Base-by-base conservation (phyloP, 768 basidiomycete species). In the Ramaria sp. region DNA sequence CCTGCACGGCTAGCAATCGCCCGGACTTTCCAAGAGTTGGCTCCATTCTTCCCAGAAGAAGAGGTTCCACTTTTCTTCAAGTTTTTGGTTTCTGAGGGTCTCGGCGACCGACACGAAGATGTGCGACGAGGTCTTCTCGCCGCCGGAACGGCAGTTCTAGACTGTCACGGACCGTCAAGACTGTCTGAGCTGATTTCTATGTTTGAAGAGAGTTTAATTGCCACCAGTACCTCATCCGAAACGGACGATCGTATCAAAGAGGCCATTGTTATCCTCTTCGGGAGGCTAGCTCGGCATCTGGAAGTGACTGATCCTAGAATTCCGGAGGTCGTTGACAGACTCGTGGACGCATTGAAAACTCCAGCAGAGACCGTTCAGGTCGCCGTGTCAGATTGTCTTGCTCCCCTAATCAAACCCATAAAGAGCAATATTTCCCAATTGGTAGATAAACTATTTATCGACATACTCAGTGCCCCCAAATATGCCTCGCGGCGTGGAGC, bases 401-500 rank as follows among this genome's bases (percentile, higher is more conserved):
- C 90, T 0, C 90, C 93, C 0, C 73, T 99, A 6, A 88, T 93
- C 39, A 75, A 77, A 34, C 69, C 82, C 28, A 85, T 90, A 75
- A 71, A 73, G 30, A 72, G 77, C 7, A 70, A 75, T 28, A 76
- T 76, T 15, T 70, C 76, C 1, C 64, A 68, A 20, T 72, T 99
- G n/a, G 77, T 92, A 43, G 87, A 90, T 48, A 71, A 74, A 53
- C 74, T 99, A 3, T 78, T 93, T 60, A 74, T 80, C 10, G 84
- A 91, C 32, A 74, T 97, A 16, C 81, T 88, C 57, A 75, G 80
- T 48, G 83, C 82, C 4, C 72, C 80, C 7, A 97, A 93, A 65
- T 98, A 99, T 63, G 95, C 90, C 9, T 77, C 80, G 49, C 80
- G 96, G n/a, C 80, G 95, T n/a, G 96, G 96, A 30, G 94, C 95